These are phyloP conservation scores for Jamesozyma jinghongensis DNA, from an alignment of 805 yeast genomes.

Conservation along the genomic window DNA sequence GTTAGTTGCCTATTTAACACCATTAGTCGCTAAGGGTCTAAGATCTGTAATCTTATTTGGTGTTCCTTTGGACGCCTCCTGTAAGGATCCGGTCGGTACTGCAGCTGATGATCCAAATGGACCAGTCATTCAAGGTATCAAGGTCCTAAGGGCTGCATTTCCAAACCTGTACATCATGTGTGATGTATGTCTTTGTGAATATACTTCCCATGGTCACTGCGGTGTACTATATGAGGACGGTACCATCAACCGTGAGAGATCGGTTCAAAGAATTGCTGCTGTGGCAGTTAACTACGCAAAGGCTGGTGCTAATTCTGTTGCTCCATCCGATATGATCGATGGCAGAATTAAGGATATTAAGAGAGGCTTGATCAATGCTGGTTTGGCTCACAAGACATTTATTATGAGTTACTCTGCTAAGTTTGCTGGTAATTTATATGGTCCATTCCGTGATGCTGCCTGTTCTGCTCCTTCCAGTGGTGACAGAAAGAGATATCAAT, in stretches of 20 bases:
- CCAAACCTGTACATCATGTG: conserved; percentile 84
- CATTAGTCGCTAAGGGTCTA: conserved; percentile 72
- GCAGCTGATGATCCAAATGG: conserved; percentile 95
- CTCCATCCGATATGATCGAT: conserved; percentile 97
- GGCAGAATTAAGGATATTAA: conserved; percentile 89
- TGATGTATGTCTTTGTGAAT: conserved; percentile 95
- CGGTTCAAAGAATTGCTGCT: conserved; percentile 79
- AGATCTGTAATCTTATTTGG: conserved; percentile 86
- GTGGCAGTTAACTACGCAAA: conserved; percentile 92
- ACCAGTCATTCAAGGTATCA: conserved; percentile 79
- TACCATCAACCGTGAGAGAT: conserved; percentile 58
- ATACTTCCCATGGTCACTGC: conserved; percentile 97
- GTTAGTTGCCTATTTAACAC: conserved; percentile 58
- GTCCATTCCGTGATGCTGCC: conserved; percentile 98
- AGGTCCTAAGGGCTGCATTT: conserved; percentile 50
- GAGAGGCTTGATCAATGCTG: conserved; percentile 67
- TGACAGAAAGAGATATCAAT: conserved; percentile 85
- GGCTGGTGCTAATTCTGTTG: conserved; percentile 94
- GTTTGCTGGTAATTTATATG: conserved; percentile 83
- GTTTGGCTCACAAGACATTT: conserved; percentile 78
- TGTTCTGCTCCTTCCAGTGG: conserved; percentile 84
- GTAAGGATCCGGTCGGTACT: conserved; percentile 74
- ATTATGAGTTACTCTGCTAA: conserved; percentile 93
- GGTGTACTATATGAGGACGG: conserved; percentile 88
- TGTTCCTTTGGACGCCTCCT: conserved; percentile 67